Base-by-base conservation (phyloP, 2,329 filamentous ascomycete species). In the Aspergillus brasiliensis region DNA sequence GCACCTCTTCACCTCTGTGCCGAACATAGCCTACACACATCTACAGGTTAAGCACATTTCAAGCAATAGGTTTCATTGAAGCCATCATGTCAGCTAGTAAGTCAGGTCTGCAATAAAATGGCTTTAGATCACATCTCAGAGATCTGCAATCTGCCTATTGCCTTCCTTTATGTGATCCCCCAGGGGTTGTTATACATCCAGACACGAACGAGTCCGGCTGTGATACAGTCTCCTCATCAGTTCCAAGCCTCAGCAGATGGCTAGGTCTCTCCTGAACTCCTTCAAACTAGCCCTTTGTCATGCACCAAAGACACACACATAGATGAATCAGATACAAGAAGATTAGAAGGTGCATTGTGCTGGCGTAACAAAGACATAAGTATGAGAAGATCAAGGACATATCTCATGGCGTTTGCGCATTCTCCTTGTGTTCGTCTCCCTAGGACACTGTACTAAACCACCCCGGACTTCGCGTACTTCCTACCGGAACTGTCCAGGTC, bases 401-500 rank as follows among this genome's bases (percentile, higher is more conserved):
- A 49, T 49, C 15, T 28, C 46, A 49, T 27, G 46, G 13, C 17
- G 46, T 17, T 11, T 44, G 21, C 17, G 15, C 25, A 38, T 23
- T 44, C 23, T 51, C 17, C 44, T 27, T 34, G 19, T 5, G 23
- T 42, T 51, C 31, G 31, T 11, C 31, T n/a, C 40, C 21, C 34
- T 44, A 37, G 40, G 37, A 44, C 23, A 38, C 42, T 28, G 38
- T 21, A 34, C 8, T 2, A 27, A 27, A 44, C 21, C 25, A 46
- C 34, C 31, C 28, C 11, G 17, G 11, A 38, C 34, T 25, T 34
- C 10, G 23, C 21, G 19, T 27, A 40, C 38, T 23, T 28, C 54
- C 66, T 73, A 76, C 58, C 74, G 69, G 65, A 71, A 76, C 42
- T 72, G 75, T 28, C 73, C 73, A 3, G 75, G 75, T 10, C 69